Evolutionary conservation across 2,329 filamentous ascomycete species (phyloP).

Genomic region (Ophiostoma perfectum): DNA sequence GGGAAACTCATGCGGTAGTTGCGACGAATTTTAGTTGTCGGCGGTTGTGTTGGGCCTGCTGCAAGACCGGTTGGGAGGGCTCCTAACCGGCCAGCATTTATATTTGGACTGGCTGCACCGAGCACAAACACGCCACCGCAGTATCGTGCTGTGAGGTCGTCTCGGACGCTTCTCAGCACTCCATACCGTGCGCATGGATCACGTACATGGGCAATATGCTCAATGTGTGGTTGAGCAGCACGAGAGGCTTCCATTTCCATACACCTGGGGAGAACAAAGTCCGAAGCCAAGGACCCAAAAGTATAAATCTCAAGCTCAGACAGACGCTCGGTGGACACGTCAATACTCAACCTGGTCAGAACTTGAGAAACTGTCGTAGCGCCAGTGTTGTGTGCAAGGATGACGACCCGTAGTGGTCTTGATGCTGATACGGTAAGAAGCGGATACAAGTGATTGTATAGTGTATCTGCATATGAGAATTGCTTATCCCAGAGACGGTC

Average conservation of each 20-base stretch:
- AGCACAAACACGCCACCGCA: conserved; percentile 39
- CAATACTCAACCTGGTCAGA: conserved; percentile 36
- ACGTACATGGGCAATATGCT: conserved; percentile 35
- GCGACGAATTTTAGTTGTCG: background rate
- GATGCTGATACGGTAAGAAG: conserved; percentile 30
- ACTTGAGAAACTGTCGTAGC: conserved; percentile 36
- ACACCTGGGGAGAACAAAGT: conserved; percentile 36
- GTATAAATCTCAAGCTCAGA: conserved; percentile 42
- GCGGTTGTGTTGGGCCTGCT: background rate
- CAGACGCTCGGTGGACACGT: conserved; percentile 35
- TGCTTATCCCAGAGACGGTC: conserved; percentile 31
- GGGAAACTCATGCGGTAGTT: conserved; percentile 20
- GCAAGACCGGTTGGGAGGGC: background rate
- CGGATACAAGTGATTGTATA: conserved; percentile 37
- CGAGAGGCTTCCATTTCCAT: background rate
- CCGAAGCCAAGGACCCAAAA: conserved; percentile 38
- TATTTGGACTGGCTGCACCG: conserved; percentile 14
- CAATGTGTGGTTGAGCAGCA: conserved; percentile 31
- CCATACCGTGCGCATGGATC: conserved; percentile 40
- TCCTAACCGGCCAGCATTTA: background rate
- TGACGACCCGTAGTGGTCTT: conserved; percentile 32
- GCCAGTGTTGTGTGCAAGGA: conserved; percentile 40
- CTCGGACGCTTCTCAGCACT: conserved; percentile 35
- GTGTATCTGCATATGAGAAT: conserved; percentile 30
- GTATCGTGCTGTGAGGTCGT: conserved; percentile 36